Evolutionary conservation across 2,329 filamentous ascomycete genomes (phyloP).

Genomic region (Paracoccidioides lutzii): DNA sequence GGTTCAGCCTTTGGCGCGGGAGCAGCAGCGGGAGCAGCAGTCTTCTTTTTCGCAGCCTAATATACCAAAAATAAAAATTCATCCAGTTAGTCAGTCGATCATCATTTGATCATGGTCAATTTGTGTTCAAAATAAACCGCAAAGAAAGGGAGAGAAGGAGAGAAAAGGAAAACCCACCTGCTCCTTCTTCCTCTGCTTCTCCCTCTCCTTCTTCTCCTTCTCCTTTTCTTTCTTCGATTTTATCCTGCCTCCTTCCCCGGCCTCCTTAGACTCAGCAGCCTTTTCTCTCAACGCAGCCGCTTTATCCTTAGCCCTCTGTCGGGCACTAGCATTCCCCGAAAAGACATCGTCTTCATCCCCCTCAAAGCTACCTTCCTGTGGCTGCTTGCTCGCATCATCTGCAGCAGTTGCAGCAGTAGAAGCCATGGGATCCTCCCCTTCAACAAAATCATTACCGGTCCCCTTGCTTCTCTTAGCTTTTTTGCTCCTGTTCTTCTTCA

Average conservation of each 20-base stretch:
- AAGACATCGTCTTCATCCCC: constrained; percentile 84
- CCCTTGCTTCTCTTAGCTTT: constrained; percentile 80
- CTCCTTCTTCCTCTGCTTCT: constrained; percentile 98
- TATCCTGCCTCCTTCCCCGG: constrained; percentile 50
- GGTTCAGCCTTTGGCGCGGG: constrained; percentile 44
- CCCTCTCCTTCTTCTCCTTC: constrained; percentile 91
- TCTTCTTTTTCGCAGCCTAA: constrained; percentile 76
- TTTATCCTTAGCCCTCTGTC: constrained; percentile 50
- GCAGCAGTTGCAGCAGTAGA: constrained; percentile 28
- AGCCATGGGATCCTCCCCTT: constrained; percentile 46
- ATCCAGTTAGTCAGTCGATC: neutral
- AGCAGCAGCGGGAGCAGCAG: constrained; percentile 32
- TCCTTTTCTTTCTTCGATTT: constrained; percentile 99
- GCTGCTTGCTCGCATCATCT: constrained; percentile 50
- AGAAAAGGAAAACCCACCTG: constrained; percentile 47
- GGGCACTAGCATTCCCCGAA: constrained; percentile 47
- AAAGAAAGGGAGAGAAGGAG: neutral
- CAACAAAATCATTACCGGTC: constrained; percentile 58
- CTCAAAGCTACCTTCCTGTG: constrained; percentile 67
- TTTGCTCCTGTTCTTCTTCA: constrained; percentile 72
- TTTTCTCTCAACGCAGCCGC: constrained; percentile 36
- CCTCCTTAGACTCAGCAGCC: constrained; percentile 34
- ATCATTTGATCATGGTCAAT: neutral
- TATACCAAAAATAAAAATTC: constrained; percentile 2
- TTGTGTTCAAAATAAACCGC: neutral